Evolutionary conservation across 768 basidiomycete species (phyloP), one percentile per base, ranked within the genome.

Genomic region (Imleria badia): DNA sequence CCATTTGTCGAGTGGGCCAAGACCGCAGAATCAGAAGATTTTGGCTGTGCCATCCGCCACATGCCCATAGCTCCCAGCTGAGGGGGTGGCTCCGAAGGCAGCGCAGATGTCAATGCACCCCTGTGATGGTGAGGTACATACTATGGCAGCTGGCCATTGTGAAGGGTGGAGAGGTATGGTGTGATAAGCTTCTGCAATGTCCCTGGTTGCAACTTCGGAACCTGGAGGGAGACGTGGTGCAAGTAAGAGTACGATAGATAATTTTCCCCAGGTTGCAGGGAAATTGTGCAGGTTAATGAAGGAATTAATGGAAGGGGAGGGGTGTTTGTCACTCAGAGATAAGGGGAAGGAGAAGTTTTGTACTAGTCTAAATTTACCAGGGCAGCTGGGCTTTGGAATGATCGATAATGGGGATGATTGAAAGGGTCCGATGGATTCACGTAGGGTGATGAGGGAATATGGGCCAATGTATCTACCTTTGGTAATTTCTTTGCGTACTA

Each of bases 331-430:
- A n/a, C n/a, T n/a, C n/a, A n/a, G n/a, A n/a, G n/a, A 0, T 2
- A 1, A 0, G 20, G 3, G 1, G 30, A 20, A 0, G 42, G 31
- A 59, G 3, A 48, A 55, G 0, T 55, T 58, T 5, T 55, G 53
- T 0, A 58, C 3, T 1, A 58, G 5, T 6, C n/a, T n/a, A n/a
- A n/a, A n/a, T n/a, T n/a, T n/a, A n/a, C n/a, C n/a, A n/a, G n/a
- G n/a, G n/a, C n/a, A 1, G 0, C 49, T 30, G 0, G 19, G 8
- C 26, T 54, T 57, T 3, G 42, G 39, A 1, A 58, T 43, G 1
- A 55, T 30, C 0, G 44, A 50, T 0, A 58, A 5, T 0, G 54
- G 57, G 1, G 49, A 55, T 0, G 57, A 17, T 23, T 58, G 57
- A 22, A 23, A 55, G 0, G 48, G 52, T 0, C 48, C 47, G 1